phyloP scores from a whole-genome alignment of 257 asterid species.

The Gynochthodes officinalis region DNA sequence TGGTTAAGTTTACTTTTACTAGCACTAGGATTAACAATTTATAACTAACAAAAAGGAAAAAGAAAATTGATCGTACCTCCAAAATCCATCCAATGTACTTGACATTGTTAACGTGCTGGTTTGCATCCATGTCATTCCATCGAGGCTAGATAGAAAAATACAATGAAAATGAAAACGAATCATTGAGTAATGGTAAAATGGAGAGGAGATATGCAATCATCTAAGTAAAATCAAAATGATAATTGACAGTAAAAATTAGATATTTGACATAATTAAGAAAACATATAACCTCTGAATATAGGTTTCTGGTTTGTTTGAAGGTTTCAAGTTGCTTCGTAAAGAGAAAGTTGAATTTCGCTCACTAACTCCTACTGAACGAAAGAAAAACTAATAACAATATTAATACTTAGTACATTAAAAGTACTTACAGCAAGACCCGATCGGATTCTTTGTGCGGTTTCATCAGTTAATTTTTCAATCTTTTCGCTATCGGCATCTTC shows the following conservation, averaged over 20 bases:
- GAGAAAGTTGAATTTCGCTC: too few species aligned
- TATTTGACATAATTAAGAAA: too few species aligned
- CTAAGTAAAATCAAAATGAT: too few species aligned
- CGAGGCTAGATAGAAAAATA: conserved; percentile 49
- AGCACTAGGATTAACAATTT: too few species aligned
- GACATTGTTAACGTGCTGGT: conserved; percentile 87
- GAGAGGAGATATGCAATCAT: neutral
- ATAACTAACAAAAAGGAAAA: too few species aligned
- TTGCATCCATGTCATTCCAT: conserved; percentile 94
- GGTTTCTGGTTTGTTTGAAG: too few species aligned
- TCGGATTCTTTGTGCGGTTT: conserved; percentile 51
- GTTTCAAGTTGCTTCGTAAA: too few species aligned
- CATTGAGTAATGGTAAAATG: neutral
- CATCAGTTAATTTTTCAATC: conserved; percentile 61
- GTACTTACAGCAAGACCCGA: conserved; percentile 67
- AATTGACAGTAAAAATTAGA: too few species aligned
- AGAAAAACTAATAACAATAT: too few species aligned
- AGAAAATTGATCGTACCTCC: conserved; percentile 46
- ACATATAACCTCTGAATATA: too few species aligned
- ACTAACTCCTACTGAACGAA: too few species aligned
- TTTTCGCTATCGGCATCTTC: conserved; percentile 45
- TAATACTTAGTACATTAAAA: neutral
- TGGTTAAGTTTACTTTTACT: too few species aligned
- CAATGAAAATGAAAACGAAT: neutral
- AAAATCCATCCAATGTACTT: conserved; percentile 86